Conservation (phyloP, 805 yeast species). For the Teunomyces kruisii region DNA sequence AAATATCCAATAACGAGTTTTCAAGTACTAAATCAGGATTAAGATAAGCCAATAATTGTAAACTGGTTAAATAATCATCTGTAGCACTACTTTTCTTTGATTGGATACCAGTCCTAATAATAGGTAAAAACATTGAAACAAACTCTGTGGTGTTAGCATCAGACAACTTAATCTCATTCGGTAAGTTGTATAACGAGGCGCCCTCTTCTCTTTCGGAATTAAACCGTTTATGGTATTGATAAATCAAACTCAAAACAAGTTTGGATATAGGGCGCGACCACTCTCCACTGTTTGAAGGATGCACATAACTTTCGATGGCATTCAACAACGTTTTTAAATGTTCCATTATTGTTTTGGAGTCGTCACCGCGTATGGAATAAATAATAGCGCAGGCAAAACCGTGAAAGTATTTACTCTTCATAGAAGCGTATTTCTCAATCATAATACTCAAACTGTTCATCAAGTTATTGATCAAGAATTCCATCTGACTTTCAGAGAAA, state of each 20-base stretch:
- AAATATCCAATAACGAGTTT: slow-evolving; percentile 64
- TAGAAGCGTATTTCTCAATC: slow-evolving; percentile 45
- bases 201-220: slow-evolving; percentile 46
- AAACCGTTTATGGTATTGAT: slow-evolving; percentile 58
- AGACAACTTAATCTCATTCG: slow-evolving; percentile 32
- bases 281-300: slow-evolving; percentile 90
- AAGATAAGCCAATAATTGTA: slow-evolving; percentile 65
- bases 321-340: slow-evolving; percentile 56
- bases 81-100: slow-evolving; percentile 61
- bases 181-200: slow-evolving; percentile 23
- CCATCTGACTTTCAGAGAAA: slow-evolving; percentile 60
- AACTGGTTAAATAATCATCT: slow-evolving; percentile 55
- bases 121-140: slow-evolving; percentile 52
- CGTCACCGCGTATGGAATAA: slow-evolving; percentile 58
- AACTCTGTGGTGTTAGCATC: slow-evolving; percentile 41
- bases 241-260: slow-evolving; percentile 58
- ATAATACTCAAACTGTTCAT: slow-evolving; percentile 47
- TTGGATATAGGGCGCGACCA: slow-evolving; percentile 77
- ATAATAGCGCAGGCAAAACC: slow-evolving; percentile 50
- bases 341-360: slow-evolving; percentile 45
- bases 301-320: slow-evolving; percentile 76
- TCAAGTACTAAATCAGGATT: slow-evolving; percentile 56
- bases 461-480: slow-evolving; percentile 57
- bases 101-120: slow-evolving; percentile 71
- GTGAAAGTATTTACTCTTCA: slow-evolving; percentile 38